Conservation (phyloP, 441 rosid species). For the Melastoma candidum region DNA sequence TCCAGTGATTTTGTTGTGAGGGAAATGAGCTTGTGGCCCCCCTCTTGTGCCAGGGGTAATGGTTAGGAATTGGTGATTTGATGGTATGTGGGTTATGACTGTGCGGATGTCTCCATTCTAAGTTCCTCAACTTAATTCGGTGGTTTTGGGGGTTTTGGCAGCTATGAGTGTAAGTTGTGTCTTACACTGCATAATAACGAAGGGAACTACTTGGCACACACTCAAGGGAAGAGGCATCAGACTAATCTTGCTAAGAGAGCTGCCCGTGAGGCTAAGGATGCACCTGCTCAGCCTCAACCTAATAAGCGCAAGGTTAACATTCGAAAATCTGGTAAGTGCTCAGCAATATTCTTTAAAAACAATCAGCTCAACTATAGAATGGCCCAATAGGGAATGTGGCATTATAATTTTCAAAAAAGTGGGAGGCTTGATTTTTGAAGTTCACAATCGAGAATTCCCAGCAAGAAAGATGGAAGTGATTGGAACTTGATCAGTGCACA, state of each 20-base stretch:
- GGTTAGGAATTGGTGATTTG: too few species aligned
- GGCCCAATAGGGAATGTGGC: too few species aligned
- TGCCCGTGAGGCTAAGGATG: constrained; percentile 87
- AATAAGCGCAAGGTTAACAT: constrained; percentile 78
- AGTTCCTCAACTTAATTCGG: too few species aligned
- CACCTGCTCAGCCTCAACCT: constrained; percentile 88
- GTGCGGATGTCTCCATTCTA: not conserved
- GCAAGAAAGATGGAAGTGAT: too few species aligned
- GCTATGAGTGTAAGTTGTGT: constrained; percentile 95
- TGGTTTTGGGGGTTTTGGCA: constrained; percentile 17
- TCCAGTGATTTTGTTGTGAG: too few species aligned
- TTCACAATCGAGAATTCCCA: too few species aligned
- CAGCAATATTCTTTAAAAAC: not conserved
- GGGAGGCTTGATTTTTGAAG: too few species aligned
- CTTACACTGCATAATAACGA: constrained; percentile 94
- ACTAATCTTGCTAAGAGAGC: constrained; percentile 94
- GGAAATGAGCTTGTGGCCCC: too few species aligned
- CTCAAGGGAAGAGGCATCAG: constrained; percentile 95
- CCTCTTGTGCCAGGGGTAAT: too few species aligned
- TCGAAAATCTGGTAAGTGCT: constrained; percentile 54
- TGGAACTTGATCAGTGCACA: too few species aligned
- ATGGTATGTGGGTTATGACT: not conserved
- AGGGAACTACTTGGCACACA: constrained; percentile 94
- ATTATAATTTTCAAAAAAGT: too few species aligned
- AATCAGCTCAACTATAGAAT: not conserved